Percentiles rank a stretch among this genome's conserved stretches.
Evolutionary conservation across 2,329 filamentous ascomycete species (phyloP).

Genomic region (Trichoderma atrobrunneum): DNA sequence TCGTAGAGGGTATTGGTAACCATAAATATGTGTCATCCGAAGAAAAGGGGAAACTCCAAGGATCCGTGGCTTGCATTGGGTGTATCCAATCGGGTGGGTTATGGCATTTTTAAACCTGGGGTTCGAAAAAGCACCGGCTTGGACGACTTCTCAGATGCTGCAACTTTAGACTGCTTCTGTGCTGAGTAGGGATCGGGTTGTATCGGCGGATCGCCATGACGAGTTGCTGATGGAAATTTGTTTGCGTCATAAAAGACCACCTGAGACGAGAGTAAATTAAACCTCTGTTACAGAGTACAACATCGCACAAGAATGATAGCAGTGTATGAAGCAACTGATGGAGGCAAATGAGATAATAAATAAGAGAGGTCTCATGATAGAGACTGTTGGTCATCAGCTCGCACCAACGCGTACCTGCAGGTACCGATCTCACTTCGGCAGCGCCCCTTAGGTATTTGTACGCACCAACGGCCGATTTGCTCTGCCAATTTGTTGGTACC

Average conservation of each 20-base stretch:
- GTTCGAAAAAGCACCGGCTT: slow-evolving; percentile 13
- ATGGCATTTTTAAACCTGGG: background rate
- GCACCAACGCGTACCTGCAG: background rate
- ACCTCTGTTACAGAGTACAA: background rate
- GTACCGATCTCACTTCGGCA: background rate
- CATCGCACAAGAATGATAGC: background rate
- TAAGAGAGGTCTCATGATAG: background rate
- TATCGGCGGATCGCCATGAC: background rate
- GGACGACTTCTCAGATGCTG: background rate
- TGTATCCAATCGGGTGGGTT: slow-evolving; percentile 3
- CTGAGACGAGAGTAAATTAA: background rate
- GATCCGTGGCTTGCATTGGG: background rate
- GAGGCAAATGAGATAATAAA: background rate
- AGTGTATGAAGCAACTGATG: background rate
- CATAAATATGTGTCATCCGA: background rate
- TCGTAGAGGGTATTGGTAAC: background rate
- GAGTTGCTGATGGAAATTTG: background rate
- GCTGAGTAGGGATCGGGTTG: background rate
- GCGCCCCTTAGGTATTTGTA: background rate
- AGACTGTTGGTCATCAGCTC: background rate
- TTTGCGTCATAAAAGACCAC: background rate
- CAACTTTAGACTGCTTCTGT: background rate
- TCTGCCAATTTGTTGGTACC: background rate
- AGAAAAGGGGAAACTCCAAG: background rate
- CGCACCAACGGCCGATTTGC: background rate